These are phyloP conservation scores for Mikania micrantha DNA, from an alignment of 129 eudicot genomes.

Conservation along the genomic window DNA sequence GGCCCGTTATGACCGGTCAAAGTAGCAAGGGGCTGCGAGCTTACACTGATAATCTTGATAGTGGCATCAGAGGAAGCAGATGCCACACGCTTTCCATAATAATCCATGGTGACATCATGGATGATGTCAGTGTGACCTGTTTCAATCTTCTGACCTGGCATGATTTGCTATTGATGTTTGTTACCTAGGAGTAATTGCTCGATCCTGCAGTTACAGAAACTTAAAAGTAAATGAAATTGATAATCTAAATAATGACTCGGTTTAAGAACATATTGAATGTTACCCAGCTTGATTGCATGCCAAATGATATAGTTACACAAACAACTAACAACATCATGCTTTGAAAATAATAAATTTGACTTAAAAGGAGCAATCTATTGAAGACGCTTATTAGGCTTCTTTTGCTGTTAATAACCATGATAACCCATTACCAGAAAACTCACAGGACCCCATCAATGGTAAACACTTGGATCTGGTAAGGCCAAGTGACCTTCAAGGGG, in stretches of 20 bases:
- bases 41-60: conserved; percentile 22
- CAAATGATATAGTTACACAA: neutral
- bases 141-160: conserved; percentile 39
- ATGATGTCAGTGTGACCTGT: conserved; percentile 29
- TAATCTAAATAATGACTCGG: neutral
- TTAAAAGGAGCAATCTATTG: neutral
- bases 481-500: too few relatives aligned
- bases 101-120: conserved; percentile 38
- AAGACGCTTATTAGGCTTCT: neutral
- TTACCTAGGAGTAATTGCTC: neutral
- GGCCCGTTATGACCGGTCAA: conserved; percentile 28
- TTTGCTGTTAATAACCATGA: too few relatives aligned
- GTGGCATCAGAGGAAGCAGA: conserved; percentile 35
- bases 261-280: neutral
- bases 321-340: neutral
- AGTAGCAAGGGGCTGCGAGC: conserved; percentile 30
- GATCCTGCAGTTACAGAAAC: conserved; percentile 12
- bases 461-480: too few relatives aligned
- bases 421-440: too few relatives aligned
- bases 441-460: too few relatives aligned
- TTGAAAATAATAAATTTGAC: neutral
- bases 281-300: neutral
- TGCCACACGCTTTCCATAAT: conserved; percentile 37
- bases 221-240: neutral
- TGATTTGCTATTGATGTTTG: neutral